Evolutionary conservation across 345 rosid species (phyloP), one percentile per base, ranked within the genome.

Genomic region (Acer saccharum): DNA sequence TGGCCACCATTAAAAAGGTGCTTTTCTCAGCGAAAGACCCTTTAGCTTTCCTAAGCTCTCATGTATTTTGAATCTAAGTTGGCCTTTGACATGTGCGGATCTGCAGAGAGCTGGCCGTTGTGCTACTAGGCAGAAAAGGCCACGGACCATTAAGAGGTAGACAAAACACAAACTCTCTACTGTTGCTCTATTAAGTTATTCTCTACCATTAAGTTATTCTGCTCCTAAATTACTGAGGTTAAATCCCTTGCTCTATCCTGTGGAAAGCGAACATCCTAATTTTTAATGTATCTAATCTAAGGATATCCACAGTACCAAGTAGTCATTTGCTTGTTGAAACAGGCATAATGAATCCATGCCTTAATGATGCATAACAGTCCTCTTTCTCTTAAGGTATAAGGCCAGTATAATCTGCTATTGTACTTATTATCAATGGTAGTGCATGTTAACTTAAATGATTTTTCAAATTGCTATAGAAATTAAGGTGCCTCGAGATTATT

Each of bases 71-170:
- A 14, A 12, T 72, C 65, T 75, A 60, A 77, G 44, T 69, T 63
- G 14, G 63, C 77, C 20, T 69, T 64, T 69, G 62, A 69, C 27
- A 18, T 69, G 44, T 78, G 25, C 20, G 52, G 63, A 82, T 44
- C 61, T 89, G 80, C 91, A 92, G 98, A 83, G 68, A 71, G 79
- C 79, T 65, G 77, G 80, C 43, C 41, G 70, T 76, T 63, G 35
- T 63, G 70, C 75, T 52, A 75, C 86, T 74, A 68, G 78, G 62
- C 82, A 64, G 58, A 84, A 67, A 77, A 87, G 80, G 82, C 78
- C 81, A n/a, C 84, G 68, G 76, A 81, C 78, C 29, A 71, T 35
- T 68, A 82, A 63, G 77, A 87, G 83, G 99, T 91, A 88, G 20
- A 94, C 52, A 41, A 21, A 77, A 44, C 55, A 41, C 54, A 21